These are phyloP conservation scores for Cladosporium sp. DNA, from an alignment of 2,329 filamentous ascomycete species.

Conservation along the genomic window DNA sequence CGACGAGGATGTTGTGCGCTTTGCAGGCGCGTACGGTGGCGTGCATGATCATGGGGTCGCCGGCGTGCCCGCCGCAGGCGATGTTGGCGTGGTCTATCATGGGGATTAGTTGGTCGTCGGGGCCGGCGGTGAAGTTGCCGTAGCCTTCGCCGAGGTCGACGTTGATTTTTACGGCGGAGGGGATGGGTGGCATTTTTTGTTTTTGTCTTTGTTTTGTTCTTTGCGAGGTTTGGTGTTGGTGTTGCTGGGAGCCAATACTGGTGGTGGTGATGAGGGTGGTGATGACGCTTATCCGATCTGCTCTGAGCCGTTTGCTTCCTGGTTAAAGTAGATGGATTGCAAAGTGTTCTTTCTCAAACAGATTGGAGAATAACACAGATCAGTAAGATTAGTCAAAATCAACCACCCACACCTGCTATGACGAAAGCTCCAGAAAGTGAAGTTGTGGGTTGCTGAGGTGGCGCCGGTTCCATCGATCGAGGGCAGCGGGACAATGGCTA, in stretches of 20 bases:
- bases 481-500: background rate
- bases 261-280: background rate
- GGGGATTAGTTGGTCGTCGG: slow-evolving; percentile 57
- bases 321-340: too few relatives aligned
- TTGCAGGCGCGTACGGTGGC: slow-evolving; percentile 56
- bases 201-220: background rate
- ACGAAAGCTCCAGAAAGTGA: background rate
- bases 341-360: too few relatives aligned
- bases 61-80: slow-evolving; percentile 46
- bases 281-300: too few relatives aligned
- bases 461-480: background rate
- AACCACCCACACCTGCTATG: slow-evolving; percentile 2
- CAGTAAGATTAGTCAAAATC: too few relatives aligned
- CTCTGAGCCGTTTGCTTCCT: too few relatives aligned
- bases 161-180: slow-evolving; percentile 50
- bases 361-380: too few relatives aligned
- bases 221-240: background rate
- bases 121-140: slow-evolving; percentile 49
- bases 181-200: slow-evolving; percentile 43
- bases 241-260: too few relatives aligned
- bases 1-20: slow-evolving; percentile 51
- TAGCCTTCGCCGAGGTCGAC: slow-evolving; percentile 51
- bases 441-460: too few relatives aligned
- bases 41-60: slow-evolving; percentile 61
- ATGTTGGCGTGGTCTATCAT: slow-evolving; percentile 60